These are phyloP conservation scores for Lactarius evosmus DNA, from an alignment of 768 basidiomycete genomes.

Conservation along the genomic window DNA sequence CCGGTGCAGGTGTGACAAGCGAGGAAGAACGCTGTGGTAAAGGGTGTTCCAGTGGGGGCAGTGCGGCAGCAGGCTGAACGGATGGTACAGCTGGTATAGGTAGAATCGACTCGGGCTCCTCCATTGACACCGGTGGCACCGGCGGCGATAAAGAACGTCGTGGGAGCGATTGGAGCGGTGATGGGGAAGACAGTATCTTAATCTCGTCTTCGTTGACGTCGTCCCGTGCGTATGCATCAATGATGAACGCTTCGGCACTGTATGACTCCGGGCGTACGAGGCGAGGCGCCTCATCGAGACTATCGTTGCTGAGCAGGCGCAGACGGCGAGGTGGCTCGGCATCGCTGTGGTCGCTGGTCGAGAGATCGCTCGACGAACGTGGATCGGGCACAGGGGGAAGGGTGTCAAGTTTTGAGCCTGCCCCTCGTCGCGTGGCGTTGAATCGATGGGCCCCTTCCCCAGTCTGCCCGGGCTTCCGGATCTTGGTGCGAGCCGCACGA, in stretches of 20 bases:
- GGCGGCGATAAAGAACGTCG: constrained; percentile 24
- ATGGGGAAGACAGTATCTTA: constrained; percentile 12
- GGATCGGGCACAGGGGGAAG: constrained; percentile 27
- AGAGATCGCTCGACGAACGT: constrained; percentile 67
- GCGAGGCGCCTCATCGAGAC: constrained; percentile 33
- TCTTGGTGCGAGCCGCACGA: constrained; percentile 91
- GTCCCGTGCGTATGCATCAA: constrained; percentile 75
- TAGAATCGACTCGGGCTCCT: constrained; percentile 1
- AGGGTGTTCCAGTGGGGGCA: constrained; percentile 23
- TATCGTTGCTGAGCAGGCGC: constrained; percentile 47
- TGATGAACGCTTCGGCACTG: constrained; percentile 78
- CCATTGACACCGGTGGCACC: not conserved
- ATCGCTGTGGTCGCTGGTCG: constrained; percentile 41
- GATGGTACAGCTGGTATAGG: constrained; percentile 12
- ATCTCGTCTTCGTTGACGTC: constrained; percentile 41
- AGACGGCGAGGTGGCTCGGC: constrained; percentile 40
- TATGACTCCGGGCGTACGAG: constrained; percentile 62
- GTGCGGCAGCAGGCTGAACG: constrained; percentile 4
- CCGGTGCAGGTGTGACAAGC: constrained; percentile 42
- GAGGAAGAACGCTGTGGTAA: constrained; percentile 29
- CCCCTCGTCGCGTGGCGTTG: constrained; percentile 44
- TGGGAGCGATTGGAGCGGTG: constrained; percentile 11
- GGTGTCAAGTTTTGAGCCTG: constrained; percentile 30
- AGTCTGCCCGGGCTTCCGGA: constrained; percentile 76
- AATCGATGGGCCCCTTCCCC: constrained; percentile 88